Base-by-base conservation (phyloP, 2,329 filamentous ascomycete genomes). In the Xylaria sp. region DNA sequence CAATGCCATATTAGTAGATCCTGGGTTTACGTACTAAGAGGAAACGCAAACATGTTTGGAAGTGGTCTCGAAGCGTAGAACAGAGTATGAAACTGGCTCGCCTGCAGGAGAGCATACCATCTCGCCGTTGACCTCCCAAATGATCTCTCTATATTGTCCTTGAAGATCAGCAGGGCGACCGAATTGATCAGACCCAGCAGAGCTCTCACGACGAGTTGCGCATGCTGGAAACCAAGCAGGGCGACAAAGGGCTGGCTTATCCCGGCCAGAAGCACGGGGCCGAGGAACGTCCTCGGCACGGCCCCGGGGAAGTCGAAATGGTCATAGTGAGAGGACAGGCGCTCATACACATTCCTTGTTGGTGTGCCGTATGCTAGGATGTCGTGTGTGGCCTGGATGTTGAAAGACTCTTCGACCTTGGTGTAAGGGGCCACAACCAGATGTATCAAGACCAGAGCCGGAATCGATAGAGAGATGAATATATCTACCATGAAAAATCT, bases 341-440 rank as follows among this genome's bases (percentile, higher is more conserved):
- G 86, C 13, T 83, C 78, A 60, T 82, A 76, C 18, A 86, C 78
- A 72, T 90, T 83, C 23, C 80, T 78, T 1, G 83, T 85, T 0
- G 93, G 93, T 1, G 93, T 89, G 28, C 94, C 94, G 78, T 96
- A 93, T 43, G 87, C 86, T 67, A 97, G 80, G 41, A 99, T 91
- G 79, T 99, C 96, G 80, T 98, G 96, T 3, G 90, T 87, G 6
- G 96, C 96, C 80, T 99, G 96, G 66, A 98, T 89, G 79, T 97
- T 97, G 87, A 99, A 98, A 0, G 95, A 98, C 81, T 99, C 96
- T 80, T 99, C 96, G 67, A 99, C 96, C 80, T 99, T 99, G 65
- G 94, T 97, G 82, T 97, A 95, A 0, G 96, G 96, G 12, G 94
- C 89, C 28, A 89, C 78, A 69, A 89, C 76, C 63, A 97, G 88